These are phyloP conservation scores for Lipomyces spencermartinsiae DNA, from an alignment of 805 yeast genomes.

Conservation along the genomic window DNA sequence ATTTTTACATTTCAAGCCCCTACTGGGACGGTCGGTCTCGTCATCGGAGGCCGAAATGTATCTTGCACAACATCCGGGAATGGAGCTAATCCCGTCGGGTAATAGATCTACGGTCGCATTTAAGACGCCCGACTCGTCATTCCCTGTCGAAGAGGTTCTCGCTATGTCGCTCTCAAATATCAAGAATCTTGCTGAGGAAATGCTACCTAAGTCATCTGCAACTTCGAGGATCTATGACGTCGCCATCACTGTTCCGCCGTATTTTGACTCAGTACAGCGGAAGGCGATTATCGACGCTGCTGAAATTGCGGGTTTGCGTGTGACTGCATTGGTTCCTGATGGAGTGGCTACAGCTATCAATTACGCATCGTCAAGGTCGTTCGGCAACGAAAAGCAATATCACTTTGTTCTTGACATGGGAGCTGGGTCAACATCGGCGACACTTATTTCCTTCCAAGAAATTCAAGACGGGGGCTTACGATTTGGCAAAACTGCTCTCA, in stretches of 20 bases:
- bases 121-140: constrained; percentile 55
- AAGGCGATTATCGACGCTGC: constrained; percentile 75
- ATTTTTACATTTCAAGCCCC: constrained; percentile 67
- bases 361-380: constrained; percentile 66
- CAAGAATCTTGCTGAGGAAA: constrained; percentile 64
- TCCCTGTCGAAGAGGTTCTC: constrained; percentile 74
- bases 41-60: constrained; percentile 58
- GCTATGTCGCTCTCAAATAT: constrained; percentile 83
- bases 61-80: constrained; percentile 64
- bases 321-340: constrained; percentile 78
- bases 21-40: constrained; percentile 64
- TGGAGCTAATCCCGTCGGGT: constrained; percentile 51
- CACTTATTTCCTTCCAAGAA: constrained; percentile 71
- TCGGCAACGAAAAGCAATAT: constrained; percentile 56
- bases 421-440: constrained; percentile 87
- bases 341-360: constrained; percentile 91
- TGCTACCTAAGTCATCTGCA: constrained; percentile 62
- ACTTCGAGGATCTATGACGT: constrained; percentile 61
- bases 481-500: constrained; percentile 41
- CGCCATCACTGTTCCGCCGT: constrained; percentile 80
- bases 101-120: constrained; percentile 65
- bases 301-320: constrained; percentile 67
- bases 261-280: constrained; percentile 68
- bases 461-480: constrained; percentile 42
- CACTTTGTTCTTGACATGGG: constrained; percentile 89